These are phyloP conservation scores for Beta macrorhiza DNA, from an alignment of 179 eudicot genomes.

Conservation along the genomic window DNA sequence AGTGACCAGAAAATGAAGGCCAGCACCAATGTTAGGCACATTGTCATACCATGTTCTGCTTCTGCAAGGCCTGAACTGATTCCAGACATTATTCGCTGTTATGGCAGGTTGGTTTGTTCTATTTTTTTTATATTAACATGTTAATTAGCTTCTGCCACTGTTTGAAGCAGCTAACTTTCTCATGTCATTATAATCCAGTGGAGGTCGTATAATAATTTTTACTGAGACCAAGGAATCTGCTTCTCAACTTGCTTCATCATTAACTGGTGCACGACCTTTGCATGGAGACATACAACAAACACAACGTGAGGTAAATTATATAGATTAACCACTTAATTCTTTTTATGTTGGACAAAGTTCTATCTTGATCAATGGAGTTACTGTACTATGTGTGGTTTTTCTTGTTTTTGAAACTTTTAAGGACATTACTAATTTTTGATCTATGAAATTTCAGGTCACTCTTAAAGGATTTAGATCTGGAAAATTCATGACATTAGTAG, in stretches of 20 bases:
- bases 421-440: neutral
- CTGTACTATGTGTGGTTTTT: neutral
- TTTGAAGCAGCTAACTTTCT: neutral
- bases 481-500: constrained; percentile 76
- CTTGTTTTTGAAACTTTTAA: neutral
- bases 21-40: constrained; percentile 81
- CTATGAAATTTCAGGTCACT: constrained; percentile 52
- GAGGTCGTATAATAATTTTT: constrained; percentile 82
- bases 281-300: constrained; percentile 94
- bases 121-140: neutral
- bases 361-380: neutral
- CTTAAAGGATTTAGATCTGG: constrained; percentile 86
- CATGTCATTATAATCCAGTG: constrained; percentile 40
- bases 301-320: constrained; percentile 68
- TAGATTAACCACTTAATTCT: neutral
- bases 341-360: neutral
- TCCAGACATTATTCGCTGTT: constrained; percentile 89
- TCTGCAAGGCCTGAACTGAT: constrained; percentile 77
- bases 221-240: constrained; percentile 80
- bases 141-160: neutral
- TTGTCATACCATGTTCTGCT: constrained; percentile 79
- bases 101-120: constrained; percentile 57
- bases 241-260: constrained; percentile 62
- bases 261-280: constrained; percentile 83
- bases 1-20: constrained; percentile 98